phyloP scores from a whole-genome alignment of 306 rosid genomes.

The Glycine tomentella region DNA sequence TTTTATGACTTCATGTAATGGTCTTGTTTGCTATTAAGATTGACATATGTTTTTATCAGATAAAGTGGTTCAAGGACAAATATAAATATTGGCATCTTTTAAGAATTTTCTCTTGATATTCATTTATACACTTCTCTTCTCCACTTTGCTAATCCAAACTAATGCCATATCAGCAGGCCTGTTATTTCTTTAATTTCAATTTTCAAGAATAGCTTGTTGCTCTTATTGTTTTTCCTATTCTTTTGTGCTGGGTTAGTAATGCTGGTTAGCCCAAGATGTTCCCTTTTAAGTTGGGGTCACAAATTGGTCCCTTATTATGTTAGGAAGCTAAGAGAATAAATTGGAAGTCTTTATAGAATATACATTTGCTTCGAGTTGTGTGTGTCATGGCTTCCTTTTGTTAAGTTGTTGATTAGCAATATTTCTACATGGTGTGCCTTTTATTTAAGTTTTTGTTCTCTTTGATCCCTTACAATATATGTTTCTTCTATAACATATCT shows the following conservation, averaged over 20 bases:
- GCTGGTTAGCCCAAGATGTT: not conserved
- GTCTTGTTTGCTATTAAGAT: no score
- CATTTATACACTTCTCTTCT: conserved; percentile 12
- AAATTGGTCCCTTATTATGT: not conserved
- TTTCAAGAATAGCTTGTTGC: not conserved
- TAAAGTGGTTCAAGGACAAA: no score
- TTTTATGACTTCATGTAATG: no score
- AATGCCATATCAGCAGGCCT: not conserved
- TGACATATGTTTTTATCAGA: no score
- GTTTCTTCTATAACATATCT: no score
- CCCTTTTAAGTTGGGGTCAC: conserved; percentile 1
- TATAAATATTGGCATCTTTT: no score
- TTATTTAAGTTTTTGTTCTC: conserved; percentile 19
- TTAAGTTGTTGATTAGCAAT: no score
- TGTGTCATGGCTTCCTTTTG: no score
- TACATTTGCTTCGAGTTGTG: no score
- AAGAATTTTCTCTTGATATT: not conserved
- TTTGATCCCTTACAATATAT: conserved; percentile 12
- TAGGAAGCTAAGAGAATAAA: no score
- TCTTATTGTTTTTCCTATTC: not conserved
- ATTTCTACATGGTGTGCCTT: conserved; percentile 3
- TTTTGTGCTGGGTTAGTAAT: not conserved
- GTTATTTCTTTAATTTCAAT: conserved; percentile 29
- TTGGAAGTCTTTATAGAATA: no score
- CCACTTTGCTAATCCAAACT: conserved; percentile 27